A percentile compares a stretch with the other conserved stretches of the same genome.
Conservation (phyloP, 2,329 filamentous ascomycete genomes). For the Teratosphaeria nubilosa region DNA sequence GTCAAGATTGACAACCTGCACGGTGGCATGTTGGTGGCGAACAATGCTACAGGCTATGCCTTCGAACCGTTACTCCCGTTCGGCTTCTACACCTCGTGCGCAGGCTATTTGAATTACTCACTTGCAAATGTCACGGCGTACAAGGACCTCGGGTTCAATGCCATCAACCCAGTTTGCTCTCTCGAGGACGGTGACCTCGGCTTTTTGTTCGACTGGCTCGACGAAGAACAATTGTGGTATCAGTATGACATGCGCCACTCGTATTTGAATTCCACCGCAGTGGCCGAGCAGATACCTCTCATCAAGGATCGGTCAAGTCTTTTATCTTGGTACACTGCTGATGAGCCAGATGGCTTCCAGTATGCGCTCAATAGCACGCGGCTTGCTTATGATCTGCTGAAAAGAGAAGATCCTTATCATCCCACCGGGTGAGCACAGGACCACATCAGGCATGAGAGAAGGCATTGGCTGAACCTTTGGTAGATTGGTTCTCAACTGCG, state of each 20-base stretch:
- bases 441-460: background rate
- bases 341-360: conserved; percentile 48
- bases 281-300: conserved; percentile 28
- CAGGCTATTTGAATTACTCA: conserved; percentile 22
- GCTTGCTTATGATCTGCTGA: conserved; percentile 36
- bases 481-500: conserved; percentile 48
- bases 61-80: conserved; percentile 37
- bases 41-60: conserved; percentile 19
- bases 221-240: conserved; percentile 32
- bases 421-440: conserved; percentile 34
- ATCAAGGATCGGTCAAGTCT: conserved; percentile 28
- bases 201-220: conserved; percentile 33
- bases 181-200: conserved; percentile 32
- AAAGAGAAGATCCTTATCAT: conserved; percentile 49
- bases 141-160: conserved; percentile 37
- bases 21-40: conserved; percentile 36
- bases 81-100: conserved; percentile 36
- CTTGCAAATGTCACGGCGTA: conserved; percentile 30
- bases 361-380: conserved; percentile 42
- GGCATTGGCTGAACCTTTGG: background rate
- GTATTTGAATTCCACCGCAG: conserved; percentile 29
- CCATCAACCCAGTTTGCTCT: conserved; percentile 35
- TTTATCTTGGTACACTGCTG: conserved; percentile 40
- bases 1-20: conserved; percentile 39
- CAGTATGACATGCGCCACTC: conserved; percentile 39